Evolutionary conservation across 768 basidiomycete genomes (phyloP), one percentile per base, ranked within the genome.

Genomic region (Rhizopogon vulgaris): DNA sequence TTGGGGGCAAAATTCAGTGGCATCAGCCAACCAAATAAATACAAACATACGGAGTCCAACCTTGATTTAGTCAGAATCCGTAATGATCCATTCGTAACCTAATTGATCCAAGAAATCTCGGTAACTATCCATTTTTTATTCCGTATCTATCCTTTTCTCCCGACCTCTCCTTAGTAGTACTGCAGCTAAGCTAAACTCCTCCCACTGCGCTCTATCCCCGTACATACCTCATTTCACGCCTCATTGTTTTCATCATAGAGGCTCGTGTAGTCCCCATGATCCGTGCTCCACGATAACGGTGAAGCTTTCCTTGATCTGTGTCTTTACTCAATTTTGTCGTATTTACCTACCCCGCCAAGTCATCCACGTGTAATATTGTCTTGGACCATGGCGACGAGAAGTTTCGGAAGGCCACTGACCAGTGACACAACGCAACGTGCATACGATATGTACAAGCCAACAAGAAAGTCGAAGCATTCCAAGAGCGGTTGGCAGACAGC

Each of bases 141-240:
- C 63, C 63, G 57, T 34, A 12, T 54, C 51, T 34, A 63, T 55
- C 63, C 65, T 34, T 65, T 55, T 58, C 65, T 67, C 36, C 52
- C 15, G 30, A 37, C n/a, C n/a, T 8, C 22, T 22, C 22, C 22
- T 22, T 22, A 22, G 22, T 22, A 3, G 22, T 22, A 22, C 22
- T 22, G 3, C 22, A 22, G 22, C 22, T 22, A 22, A n/a, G 22
- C 22, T 36, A 14, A 22, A 12, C 32, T 30, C 32, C 32, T 34
- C 32, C 32, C 32, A 34, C 32, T 12, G 15, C 49, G 49, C 18
- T 49, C 34, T 49, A 49, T 27, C 46, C 27, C 48, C 38, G 48
- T 37, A 22, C 22, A 22, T 22, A 28, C 4, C 12, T 2, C 24
- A 34, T 34, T 34, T 11, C 32, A 11, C 32, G 10, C 12, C 12